Evolutionary conservation across 148 eudicot genomes (phyloP), one percentile per base, ranked within the genome.

Genomic region (Camellia japonica): DNA sequence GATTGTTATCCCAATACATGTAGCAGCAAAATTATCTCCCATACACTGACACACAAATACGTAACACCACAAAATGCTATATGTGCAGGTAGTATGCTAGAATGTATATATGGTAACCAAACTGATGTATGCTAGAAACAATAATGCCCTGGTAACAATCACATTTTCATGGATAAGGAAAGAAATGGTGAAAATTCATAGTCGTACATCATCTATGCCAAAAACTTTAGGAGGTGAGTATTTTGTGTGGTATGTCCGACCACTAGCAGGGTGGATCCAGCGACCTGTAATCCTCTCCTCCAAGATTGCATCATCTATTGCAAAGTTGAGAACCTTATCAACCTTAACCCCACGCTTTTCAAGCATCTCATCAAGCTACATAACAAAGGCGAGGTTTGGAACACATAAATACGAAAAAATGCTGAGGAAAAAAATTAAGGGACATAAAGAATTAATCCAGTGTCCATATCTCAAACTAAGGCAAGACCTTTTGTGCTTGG

Each of bases 341-440:
- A 93, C 82, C 85, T 91, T 93, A 62, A 77, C 86, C 68, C 97
- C 94, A 64, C 88, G 85, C 80, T 87, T 90, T 63, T 93, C 85
- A 69, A 93, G 97, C 94, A 93, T 91, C 85, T 93, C 97, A 80
- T 93, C 97, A 78, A 91, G 94, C 93, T 93, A 81, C 84, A 84
- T 13, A 13, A 64, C 12, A 51, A 41, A 72, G 58, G 51, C 64
- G 18, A 41, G 7, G 1, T 9, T 38, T 15, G 43, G 49, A 59
- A 15, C 51, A 30, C 43, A n/a, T 46, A 23, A 11, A 23, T 52
- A 20, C 5, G 44, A 23, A 60, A 23, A 66, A 15, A 66, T 66
- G 20, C 38, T 9, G 18, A 41, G 70, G 70, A 66, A 38, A 30
- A 30, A 30, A 30, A 7, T 30, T 20, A 71, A 5, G 0, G 63